Percentiles rank a stretch among this genome's conserved stretches.
Evolutionary conservation across 23 red algal species (phyloP).

Genomic region (Gracilariopsis chorda): DNA sequence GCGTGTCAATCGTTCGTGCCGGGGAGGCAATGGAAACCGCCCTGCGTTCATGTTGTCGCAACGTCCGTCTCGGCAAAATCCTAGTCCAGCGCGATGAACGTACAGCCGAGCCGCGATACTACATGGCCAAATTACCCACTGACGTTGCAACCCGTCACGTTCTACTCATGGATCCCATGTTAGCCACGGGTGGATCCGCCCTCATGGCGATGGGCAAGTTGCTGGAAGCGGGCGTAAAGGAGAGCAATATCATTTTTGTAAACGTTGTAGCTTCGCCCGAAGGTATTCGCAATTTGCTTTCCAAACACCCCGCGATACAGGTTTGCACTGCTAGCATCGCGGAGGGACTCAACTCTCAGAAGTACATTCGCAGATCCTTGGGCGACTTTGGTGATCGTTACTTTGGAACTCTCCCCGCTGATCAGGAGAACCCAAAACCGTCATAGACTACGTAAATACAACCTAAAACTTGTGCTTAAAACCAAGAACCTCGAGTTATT

Average conservation of each 20-base stretch:
- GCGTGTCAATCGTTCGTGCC: conserved; percentile 92
- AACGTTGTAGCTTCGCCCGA: conserved; percentile 79
- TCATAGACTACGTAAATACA: too few species aligned
- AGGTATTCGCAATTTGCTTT: conserved; percentile 54
- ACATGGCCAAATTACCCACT: conserved; percentile 78
- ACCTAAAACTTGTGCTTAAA: too few species aligned
- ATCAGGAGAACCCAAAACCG: too few species aligned
- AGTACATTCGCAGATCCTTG: conserved; percentile 77
- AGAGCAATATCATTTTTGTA: conserved; percentile 82
- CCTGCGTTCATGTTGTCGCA: conserved; percentile 79
- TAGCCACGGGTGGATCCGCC: conserved; percentile 86
- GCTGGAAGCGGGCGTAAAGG: conserved; percentile 71
- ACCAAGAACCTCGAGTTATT: too few species aligned
- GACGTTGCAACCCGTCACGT: conserved; percentile 81
- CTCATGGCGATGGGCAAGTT: conserved; percentile 67
- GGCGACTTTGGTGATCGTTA: conserved; percentile 98
- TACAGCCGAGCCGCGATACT: conserved; percentile 63
- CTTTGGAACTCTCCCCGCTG: conserved; percentile 63
- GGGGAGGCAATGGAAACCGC: conserved; percentile 96
- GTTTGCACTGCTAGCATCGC: conserved; percentile 82
- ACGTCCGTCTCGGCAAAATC: conserved; percentile 92
- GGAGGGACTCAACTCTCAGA: conserved; percentile 64
- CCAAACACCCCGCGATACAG: conserved; percentile 58
- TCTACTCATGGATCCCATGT: conserved; percentile 94
- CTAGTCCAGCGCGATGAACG: conserved; percentile 87